Conservation (phyloP, 495 filamentous ascomycete species). For the Achaetomiella virescens region DNA sequence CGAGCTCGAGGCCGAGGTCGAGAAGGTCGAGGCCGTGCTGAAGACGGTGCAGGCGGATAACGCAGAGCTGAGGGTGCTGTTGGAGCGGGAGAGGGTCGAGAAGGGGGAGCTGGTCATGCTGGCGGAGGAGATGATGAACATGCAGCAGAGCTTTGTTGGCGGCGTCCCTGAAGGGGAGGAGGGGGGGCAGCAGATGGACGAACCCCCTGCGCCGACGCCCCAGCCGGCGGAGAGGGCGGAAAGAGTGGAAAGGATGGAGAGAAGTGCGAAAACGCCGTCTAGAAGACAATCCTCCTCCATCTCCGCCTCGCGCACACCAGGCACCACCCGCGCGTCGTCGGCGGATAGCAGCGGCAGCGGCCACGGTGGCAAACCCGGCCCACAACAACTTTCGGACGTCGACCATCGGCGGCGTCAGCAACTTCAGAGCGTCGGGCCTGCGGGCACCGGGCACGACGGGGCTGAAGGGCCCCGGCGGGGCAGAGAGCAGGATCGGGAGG, state of each 20-base stretch:
- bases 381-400: conserved; percentile 10
- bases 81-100: conserved; percentile 77
- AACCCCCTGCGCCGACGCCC: too few species aligned
- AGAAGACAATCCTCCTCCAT: conserved; percentile 7
- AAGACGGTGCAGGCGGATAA: conserved; percentile 59
- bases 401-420: conserved; percentile 7
- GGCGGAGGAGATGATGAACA: conserved; percentile 80
- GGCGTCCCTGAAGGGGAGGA: conserved; percentile 5
- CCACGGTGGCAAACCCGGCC: too few species aligned
- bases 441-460: conserved; percentile 31
- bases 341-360: too few species aligned
- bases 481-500: conserved; percentile 41
- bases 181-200: too few species aligned
- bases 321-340: background rate
- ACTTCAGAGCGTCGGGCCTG: conserved; percentile 36
- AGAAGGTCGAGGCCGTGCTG: conserved; percentile 65
- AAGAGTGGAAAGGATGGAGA: too few species aligned
- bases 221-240: too few species aligned
- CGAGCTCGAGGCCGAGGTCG: conserved; percentile 59
- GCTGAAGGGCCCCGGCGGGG: conserved; percentile 8
- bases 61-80: conserved; percentile 52
- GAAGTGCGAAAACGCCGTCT: conserved; percentile 5
- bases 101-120: conserved; percentile 91
- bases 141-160: conserved; percentile 33
- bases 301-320: background rate